Percentiles rank a stretch among this genome's conserved stretches.
Conservation (phyloP, 805 yeast species). For the Myxozyma neglecta region DNA sequence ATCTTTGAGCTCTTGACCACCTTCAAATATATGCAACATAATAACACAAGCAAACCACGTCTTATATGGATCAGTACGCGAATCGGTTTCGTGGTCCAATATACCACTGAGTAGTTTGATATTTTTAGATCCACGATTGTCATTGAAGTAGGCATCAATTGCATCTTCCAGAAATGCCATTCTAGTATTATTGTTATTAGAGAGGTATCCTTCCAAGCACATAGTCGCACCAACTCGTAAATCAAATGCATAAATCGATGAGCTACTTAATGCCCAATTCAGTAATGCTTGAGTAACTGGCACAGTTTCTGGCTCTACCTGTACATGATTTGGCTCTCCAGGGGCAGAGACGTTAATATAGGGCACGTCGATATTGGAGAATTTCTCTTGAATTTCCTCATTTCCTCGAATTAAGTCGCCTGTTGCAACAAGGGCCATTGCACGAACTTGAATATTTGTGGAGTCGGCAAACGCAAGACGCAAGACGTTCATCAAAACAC, state of each 20-base stretch:
- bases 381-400: slow-evolving; percentile 62
- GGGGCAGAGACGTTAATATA: slow-evolving; percentile 75
- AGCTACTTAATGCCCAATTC: slow-evolving; percentile 77
- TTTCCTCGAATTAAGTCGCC: slow-evolving; percentile 76
- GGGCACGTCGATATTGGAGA: slow-evolving; percentile 87
- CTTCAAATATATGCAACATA: slow-evolving; percentile 61
- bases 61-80: slow-evolving; percentile 78
- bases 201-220: slow-evolving; percentile 67
- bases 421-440: slow-evolving; percentile 65
- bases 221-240: slow-evolving; percentile 70
- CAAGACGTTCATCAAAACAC: slow-evolving; percentile 64
- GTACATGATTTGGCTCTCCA: slow-evolving; percentile 34
- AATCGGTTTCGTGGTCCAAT: slow-evolving; percentile 72
- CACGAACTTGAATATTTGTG: slow-evolving; percentile 66
- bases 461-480: slow-evolving; percentile 64
- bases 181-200: slow-evolving; percentile 62
- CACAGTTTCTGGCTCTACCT: slow-evolving; percentile 43
- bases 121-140: slow-evolving; percentile 16
- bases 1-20: slow-evolving; percentile 50
- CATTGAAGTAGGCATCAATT: slow-evolving; percentile 39
- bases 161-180: slow-evolving; percentile 67
- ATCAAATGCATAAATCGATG: slow-evolving; percentile 83
- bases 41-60: slow-evolving; percentile 79
- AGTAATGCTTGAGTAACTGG: slow-evolving; percentile 75
- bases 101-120: slow-evolving; percentile 70